Base-by-base conservation (phyloP, 768 basidiomycete species). In the Tylopilus felleus region DNA sequence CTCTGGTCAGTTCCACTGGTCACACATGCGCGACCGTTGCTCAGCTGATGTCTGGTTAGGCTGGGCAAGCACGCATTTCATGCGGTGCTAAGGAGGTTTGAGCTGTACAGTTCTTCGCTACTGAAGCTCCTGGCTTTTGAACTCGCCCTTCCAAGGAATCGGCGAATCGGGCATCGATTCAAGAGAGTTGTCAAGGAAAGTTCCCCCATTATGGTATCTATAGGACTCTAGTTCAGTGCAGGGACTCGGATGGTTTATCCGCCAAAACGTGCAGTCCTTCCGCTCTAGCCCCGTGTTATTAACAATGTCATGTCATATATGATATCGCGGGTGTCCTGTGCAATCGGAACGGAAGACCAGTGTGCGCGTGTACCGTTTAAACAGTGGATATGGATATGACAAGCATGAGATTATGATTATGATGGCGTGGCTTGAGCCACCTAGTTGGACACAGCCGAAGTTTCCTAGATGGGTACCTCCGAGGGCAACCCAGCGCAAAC, bases 41-140 rank as follows among this genome's bases (percentile, higher is more conserved):
- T 64, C 29, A 55, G 38, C 39, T 12, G 19, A 52, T 38, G 19
- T 29, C 27, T 47, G 29, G 29, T 29, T 39, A 95, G 93, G 91
- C 79, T 95, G 22, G 90, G 91, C 39, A 78, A 77, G 43, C 85
- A 86, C 56, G 93, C 93, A 3, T 94, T 95, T 69, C 77, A 82
- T 62, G 72, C 79, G 10, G 77, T 92, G 47, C 67, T 94, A 5
- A 75, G 70, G 45, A 85, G 80, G 56, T 75, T 80, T 8, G 72
- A 79, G 27, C 68, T 68, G 13, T 86, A 87, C 62, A 50, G 70
- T 4, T 56, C 68, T n/a, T 56, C 60, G 10, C 33, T 89, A 4
- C 64, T 89, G 53, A 75, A 68, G 54, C 67, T 44, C 49, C 73
- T 90, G 12, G 72, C 67, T 10, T 75, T 77, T 41, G 81, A 85